Conservation (phyloP, 2,329 filamentous ascomycete genomes). For the Nemania sp. region DNA sequence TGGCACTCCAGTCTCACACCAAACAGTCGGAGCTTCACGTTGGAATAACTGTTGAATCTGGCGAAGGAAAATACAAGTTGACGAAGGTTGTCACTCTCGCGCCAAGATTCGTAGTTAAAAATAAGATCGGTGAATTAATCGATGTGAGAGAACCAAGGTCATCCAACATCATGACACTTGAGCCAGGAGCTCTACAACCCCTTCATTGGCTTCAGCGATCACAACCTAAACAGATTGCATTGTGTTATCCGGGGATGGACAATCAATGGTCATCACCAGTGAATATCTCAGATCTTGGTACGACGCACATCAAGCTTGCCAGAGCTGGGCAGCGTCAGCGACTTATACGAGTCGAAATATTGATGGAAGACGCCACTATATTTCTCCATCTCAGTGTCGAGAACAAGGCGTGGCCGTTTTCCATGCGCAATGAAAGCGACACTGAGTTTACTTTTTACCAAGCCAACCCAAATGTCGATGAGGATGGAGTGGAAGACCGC, state of each 20-base stretch:
- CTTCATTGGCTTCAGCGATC: slow-evolving; percentile 88
- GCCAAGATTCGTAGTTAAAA: slow-evolving; percentile 91
- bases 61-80: slow-evolving; percentile 96
- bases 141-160: slow-evolving; percentile 91
- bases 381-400: slow-evolving; percentile 91
- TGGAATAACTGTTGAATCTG: slow-evolving; percentile 85
- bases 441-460: slow-evolving; percentile 97
- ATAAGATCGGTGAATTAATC: slow-evolving; percentile 86
- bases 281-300: slow-evolving; percentile 94
- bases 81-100: slow-evolving; percentile 93
- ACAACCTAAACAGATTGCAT: slow-evolving; percentile 82
- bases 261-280: slow-evolving; percentile 98
- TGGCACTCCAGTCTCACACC: slow-evolving; percentile 75
- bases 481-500: slow-evolving; percentile 81
- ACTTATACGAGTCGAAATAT: slow-evolving; percentile 82
- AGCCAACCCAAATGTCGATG: slow-evolving; percentile 88
- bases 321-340: slow-evolving; percentile 88
- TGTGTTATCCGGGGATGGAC: slow-evolving; percentile 92
- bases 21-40: slow-evolving; percentile 84
- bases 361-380: slow-evolving; percentile 91
- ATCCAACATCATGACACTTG: slow-evolving; percentile 78
- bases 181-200: slow-evolving; percentile 78
- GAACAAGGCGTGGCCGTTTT: slow-evolving; percentile 96
- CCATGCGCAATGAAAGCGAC: slow-evolving; percentile 97
- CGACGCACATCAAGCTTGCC: slow-evolving; percentile 89